phyloP scores from a whole-genome alignment of 108 stramenopile species.

The Skeletonema marinoi region DNA sequence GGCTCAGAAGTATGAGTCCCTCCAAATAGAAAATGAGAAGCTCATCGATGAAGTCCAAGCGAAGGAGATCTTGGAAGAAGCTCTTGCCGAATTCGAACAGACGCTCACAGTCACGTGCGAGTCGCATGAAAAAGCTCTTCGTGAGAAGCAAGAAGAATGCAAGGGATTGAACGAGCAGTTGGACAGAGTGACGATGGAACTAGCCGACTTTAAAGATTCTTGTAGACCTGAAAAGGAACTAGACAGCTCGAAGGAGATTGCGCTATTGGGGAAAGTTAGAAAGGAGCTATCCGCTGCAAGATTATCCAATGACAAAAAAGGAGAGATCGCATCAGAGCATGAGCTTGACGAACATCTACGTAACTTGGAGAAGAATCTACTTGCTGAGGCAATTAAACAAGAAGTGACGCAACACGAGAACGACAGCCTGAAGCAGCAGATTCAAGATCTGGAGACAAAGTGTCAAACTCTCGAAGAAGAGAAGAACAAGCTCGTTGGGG shows the following conservation, averaged over 20 bases:
- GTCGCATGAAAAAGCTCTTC: neutral
- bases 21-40: neutral
- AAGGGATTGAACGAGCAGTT: neutral
- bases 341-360: no score
- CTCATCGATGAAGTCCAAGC: neutral
- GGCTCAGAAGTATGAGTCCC: neutral
- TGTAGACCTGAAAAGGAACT: neutral
- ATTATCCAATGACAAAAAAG: neutral
- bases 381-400: neutral
- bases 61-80: neutral
- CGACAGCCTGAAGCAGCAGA: slow-evolving; percentile 5
- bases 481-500: slow-evolving; percentile 3
- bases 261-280: no score
- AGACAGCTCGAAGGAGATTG: no score
- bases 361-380: neutral
- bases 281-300: neutral
- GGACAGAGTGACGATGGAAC: neutral
- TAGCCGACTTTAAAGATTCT: neutral
- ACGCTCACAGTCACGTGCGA: neutral
- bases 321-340: neutral
- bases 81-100: neutral
- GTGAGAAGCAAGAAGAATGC: neutral
- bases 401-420: slow-evolving; percentile 1
- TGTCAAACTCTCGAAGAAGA: slow-evolving; percentile 3
- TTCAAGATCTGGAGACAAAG: slow-evolving; percentile 3